Evolutionary conservation across 257 asterid species (phyloP), one percentile per base, ranked within the genome.

Genomic region (Henckelia pumila): DNA sequence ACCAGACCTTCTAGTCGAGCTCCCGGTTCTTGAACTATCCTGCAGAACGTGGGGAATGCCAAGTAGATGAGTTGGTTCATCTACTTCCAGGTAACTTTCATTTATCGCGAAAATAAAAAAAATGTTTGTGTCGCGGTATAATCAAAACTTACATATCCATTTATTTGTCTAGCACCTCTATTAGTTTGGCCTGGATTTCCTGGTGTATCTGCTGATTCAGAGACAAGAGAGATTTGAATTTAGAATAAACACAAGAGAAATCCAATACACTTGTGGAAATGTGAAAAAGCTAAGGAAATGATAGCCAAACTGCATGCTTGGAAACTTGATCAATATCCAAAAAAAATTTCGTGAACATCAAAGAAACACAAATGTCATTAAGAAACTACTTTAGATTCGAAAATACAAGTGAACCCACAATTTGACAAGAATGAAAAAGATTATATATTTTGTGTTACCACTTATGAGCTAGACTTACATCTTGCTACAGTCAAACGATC

Each of bases 81-180:
- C 52, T 59, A 67, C 6, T 13, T 68, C 52, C 52, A 56, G 49
- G 19, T 28, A 57, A 55, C 64, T 21, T 3, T 29, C 29, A 14
- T 9, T 24, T 68, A 35, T 56, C 21, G 56, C 23, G 16, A 68
- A 3, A 22, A 26, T 61, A 55, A 28, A 28, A 28, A 28, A 28
- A 28, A 28, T 4, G 30, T 3, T 28, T 61, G 47, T 35, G 63
- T 62, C 49, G 32, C 61, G 11, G 59, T 37, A 56, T 65, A 71
- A 77, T 64, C 37, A 58, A 28, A 28, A 80, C 97, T 84, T 79
- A 85, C 97, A 32, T 89, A 81, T 76, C 83, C 70, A 70, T 83
- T 86, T 21, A 69, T 74, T 69, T 78, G 85, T 63, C 79, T 81
- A 59, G 82, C 69, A 47, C 91, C 85, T 75, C 73, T 85, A 59